A percentile compares a stretch with the other conserved stretches of the same genome.
Conservation (phyloP, 768 basidiomycete species). For the Imleria badia region DNA sequence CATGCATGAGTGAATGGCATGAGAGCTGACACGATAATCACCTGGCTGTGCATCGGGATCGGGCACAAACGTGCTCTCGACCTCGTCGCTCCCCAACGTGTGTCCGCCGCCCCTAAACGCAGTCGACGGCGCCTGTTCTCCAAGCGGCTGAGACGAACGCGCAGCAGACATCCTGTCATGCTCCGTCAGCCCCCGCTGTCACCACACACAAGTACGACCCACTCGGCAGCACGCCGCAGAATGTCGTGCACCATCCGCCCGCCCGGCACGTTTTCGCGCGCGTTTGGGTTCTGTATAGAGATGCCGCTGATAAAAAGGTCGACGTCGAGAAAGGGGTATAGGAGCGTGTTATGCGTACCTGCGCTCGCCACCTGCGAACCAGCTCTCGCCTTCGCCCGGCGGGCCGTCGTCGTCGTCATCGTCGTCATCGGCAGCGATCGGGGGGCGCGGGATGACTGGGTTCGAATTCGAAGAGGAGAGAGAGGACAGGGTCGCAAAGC, state of each 20-base stretch:
- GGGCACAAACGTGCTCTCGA: constrained; percentile 71
- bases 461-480: constrained; percentile 22
- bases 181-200: neutral
- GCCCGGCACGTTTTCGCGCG: constrained; percentile 44
- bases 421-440: constrained; percentile 29
- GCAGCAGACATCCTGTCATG: constrained; percentile 17
- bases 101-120: constrained; percentile 75
- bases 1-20: neutral
- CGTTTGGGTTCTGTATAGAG: constrained; percentile 81
- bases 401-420: constrained; percentile 51
- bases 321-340: neutral
- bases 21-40: neutral
- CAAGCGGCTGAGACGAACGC: constrained; percentile 15
- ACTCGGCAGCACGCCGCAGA: constrained; percentile 81
- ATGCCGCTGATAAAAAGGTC: constrained; percentile 60
- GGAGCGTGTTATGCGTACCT: constrained; percentile 52
- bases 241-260: constrained; percentile 68
- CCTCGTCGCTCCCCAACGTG: constrained; percentile 88
- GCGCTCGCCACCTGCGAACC: constrained; percentile 94
- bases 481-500: constrained; percentile 40
- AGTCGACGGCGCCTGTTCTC: constrained; percentile 17
- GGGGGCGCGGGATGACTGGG: constrained; percentile 9
- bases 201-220: constrained; percentile 23
- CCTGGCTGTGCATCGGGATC: constrained; percentile 55
- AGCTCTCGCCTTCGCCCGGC: constrained; percentile 52